Conservation (phyloP, 805 yeast species). For the Ogataea henricii region DNA sequence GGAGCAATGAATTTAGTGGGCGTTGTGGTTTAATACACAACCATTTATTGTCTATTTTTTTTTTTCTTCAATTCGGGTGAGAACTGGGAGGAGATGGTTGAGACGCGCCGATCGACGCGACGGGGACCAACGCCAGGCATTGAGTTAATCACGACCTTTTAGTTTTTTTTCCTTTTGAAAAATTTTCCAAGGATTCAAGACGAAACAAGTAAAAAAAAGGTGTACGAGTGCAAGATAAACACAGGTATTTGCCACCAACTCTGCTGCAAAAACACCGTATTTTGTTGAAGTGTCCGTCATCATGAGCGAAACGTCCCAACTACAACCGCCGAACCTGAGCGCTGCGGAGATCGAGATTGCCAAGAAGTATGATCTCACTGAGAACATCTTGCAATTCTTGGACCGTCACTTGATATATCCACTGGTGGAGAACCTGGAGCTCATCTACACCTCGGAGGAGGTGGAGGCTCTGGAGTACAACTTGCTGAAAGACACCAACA, state of each 20-base stretch:
- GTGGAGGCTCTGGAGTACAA: slow-evolving; percentile 52
- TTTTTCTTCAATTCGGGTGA: neutral
- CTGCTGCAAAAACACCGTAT: neutral
- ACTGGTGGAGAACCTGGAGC: slow-evolving; percentile 48
- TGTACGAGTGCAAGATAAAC: neutral
- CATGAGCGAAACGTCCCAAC: slow-evolving; percentile 8
- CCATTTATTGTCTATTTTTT: neutral
- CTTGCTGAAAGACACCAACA: slow-evolving; percentile 56
- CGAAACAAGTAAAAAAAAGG: neutral
- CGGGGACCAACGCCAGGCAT: neutral
- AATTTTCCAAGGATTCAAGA: slow-evolving; percentile 13
- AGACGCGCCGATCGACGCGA: slow-evolving; percentile 16
- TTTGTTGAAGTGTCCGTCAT: neutral
- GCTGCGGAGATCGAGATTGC: slow-evolving; percentile 43
- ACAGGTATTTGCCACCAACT: neutral
- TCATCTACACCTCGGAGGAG: slow-evolving; percentile 41
- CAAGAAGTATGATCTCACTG: slow-evolving; percentile 54
- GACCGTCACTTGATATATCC: slow-evolving; percentile 64
- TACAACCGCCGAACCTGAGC: slow-evolving; percentile 24
- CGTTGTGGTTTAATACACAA: neutral
- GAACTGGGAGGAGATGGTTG: neutral
- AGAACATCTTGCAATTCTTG: slow-evolving; percentile 55
- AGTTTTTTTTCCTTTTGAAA: slow-evolving; percentile 3
- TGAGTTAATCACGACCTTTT: neutral
- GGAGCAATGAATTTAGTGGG: neutral